A percentile compares a stretch with the other conserved stretches of the same genome.
phyloP scores from a whole-genome alignment of 2,329 filamentous ascomycete genomes.

The Zelopaecilomyces penicillatus region DNA sequence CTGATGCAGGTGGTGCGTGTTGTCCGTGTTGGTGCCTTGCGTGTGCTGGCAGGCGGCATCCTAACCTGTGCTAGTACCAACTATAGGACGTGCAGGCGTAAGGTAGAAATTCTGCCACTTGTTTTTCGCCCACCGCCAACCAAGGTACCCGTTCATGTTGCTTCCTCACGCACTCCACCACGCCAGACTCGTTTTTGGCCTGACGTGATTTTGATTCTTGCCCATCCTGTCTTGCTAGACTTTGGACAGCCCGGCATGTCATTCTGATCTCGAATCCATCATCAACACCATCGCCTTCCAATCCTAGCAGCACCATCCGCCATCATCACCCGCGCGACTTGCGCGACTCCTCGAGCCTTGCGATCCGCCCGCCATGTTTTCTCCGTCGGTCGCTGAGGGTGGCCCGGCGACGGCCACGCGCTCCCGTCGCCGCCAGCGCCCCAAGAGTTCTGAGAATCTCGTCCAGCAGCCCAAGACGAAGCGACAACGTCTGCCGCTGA shows the following conservation, averaged over 20 bases:
- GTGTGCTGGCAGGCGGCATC: no score
- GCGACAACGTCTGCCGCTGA: constrained; percentile 50
- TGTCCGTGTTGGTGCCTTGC: no score
- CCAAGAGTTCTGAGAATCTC: constrained; percentile 45
- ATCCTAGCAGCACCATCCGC: constrained; percentile 12
- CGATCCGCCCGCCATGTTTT: constrained; percentile 45
- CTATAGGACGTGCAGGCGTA: no score
- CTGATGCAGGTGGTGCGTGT: no score
- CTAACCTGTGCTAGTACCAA: no score
- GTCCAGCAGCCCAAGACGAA: constrained; percentile 54
- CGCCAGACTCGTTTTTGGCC: constrained; percentile 2
- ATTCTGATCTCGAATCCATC: constrained; percentile 6
- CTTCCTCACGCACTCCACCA: constrained; percentile 13
- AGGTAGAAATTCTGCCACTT: constrained; percentile 11
- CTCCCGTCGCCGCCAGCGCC: constrained; percentile 54
- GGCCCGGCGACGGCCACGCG: constrained; percentile 49
- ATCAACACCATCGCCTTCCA: constrained; percentile 9
- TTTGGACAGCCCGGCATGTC: constrained; percentile 10
- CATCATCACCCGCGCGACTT: constrained; percentile 12
- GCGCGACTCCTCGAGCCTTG: constrained; percentile 8
- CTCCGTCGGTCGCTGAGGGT: constrained; percentile 42
- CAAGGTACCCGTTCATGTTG: constrained; percentile 6
- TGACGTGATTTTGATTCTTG: constrained; percentile 4
- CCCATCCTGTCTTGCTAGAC: constrained; percentile 4
- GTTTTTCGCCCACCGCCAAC: constrained; percentile 24